These are phyloP conservation scores for Exsudoporus floridanus DNA, from an alignment of 1,284 basidiomycete species.

Conservation along the genomic window DNA sequence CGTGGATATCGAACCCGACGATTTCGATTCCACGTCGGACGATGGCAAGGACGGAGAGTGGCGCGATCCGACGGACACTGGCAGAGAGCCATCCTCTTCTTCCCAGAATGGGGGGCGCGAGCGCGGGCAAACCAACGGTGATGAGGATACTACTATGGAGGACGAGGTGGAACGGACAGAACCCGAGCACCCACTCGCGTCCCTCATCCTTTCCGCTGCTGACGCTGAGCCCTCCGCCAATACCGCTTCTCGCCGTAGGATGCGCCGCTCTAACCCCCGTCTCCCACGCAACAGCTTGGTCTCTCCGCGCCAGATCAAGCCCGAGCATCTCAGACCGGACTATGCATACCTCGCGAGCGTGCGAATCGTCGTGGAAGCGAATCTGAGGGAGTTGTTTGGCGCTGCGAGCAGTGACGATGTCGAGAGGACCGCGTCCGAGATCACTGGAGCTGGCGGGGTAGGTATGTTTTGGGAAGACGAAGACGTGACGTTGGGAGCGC, in stretches of 20 bases:
- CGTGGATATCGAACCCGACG: slow-evolving; percentile 10
- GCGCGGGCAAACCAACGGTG: background rate
- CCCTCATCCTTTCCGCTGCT: slow-evolving; percentile 1
- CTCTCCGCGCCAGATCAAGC: slow-evolving; percentile 18
- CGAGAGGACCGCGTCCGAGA: background rate
- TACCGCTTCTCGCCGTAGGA: slow-evolving; percentile 6
- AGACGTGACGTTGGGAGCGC: slow-evolving; percentile 17
- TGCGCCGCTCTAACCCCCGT: slow-evolving; percentile 16
- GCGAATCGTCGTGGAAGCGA: slow-evolving; percentile 41
- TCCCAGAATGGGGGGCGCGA: background rate
- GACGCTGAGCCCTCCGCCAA: background rate
- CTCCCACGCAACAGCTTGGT: background rate
- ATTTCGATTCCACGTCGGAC: slow-evolving; percentile 15
- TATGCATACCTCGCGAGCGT: slow-evolving; percentile 42
- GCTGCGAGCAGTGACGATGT: background rate
- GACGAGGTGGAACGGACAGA: slow-evolving; percentile 12
- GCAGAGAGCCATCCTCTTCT: background rate
- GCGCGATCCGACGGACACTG: slow-evolving; percentile 6
- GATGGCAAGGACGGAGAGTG: slow-evolving; percentile 24
- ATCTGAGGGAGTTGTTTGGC: slow-evolving; percentile 33
- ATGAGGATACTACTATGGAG: background rate
- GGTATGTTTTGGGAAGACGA: slow-evolving; percentile 32
- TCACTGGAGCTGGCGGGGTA: slow-evolving; percentile 6
- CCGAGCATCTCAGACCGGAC: slow-evolving; percentile 41
- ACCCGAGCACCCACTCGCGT: slow-evolving; percentile 15